Conservation (phyloP, 306 rosid genomes). For the Gynostemma pentaphyllum region DNA sequence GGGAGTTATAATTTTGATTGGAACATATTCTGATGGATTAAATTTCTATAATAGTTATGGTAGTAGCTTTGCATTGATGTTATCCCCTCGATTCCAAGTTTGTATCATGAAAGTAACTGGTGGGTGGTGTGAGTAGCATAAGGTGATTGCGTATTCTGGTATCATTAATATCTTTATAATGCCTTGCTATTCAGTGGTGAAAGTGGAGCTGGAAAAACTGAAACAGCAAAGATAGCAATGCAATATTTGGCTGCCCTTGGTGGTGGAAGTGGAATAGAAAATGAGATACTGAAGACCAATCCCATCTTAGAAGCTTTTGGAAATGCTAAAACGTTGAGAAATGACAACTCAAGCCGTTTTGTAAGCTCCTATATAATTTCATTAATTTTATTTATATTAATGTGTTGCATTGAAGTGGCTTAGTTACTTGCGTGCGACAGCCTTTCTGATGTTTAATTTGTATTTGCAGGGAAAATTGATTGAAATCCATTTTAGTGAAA, state of each 20-base stretch:
- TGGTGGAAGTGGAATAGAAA: conserved; percentile 98
- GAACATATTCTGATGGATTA: neutral
- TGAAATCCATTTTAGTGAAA: conserved; percentile 95
- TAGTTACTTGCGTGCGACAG: conserved; percentile 4
- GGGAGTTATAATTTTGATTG: neutral
- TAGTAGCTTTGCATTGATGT: neutral
- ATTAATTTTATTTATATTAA: conserved; percentile 6
- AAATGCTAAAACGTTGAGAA: conserved; percentile 90
- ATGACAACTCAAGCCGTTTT: conserved; percentile 99
- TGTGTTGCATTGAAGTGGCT: neutral
- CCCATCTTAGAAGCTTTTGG: conserved; percentile 99
- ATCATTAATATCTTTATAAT: neutral
- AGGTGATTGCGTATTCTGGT: conserved; percentile 16
- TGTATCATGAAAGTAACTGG: neutral
- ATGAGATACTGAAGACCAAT: conserved; percentile 91
- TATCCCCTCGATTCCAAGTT: neutral
- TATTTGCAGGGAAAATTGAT: conserved; percentile 85
- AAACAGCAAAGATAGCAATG: conserved; percentile 98
- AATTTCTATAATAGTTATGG: neutral
- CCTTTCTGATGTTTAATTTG: conserved; percentile 15
- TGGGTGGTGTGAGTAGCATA: conserved; percentile 2
- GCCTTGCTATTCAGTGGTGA: conserved; percentile 49
- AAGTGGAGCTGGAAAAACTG: conserved; percentile 99
- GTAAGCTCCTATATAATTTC: conserved; percentile 46
- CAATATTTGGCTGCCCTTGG: conserved; percentile 94